Percentiles rank a stretch among this genome's conserved stretches.
Evolutionary conservation across 768 basidiomycete species (phyloP).

Genomic region (Termitomyces sp.): DNA sequence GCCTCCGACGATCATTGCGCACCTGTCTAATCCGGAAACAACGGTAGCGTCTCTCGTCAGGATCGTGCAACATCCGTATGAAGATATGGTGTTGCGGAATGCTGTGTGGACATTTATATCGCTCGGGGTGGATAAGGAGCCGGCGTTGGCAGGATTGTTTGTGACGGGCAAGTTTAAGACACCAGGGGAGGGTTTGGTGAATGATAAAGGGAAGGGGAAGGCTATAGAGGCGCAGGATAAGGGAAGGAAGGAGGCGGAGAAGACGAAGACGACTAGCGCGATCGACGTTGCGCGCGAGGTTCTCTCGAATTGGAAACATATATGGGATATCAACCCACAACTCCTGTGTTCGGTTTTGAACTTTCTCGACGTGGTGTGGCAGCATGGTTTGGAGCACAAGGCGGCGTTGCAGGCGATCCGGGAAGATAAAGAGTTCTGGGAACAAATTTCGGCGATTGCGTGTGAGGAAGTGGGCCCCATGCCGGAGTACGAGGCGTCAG

Average conservation of each 20-base stretch:
- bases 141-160: constrained; percentile 76
- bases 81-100: constrained; percentile 65
- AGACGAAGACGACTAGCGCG: constrained; percentile 46
- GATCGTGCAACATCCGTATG: constrained; percentile 75
- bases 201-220: constrained; percentile 28
- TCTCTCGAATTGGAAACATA: constrained; percentile 62
- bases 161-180: constrained; percentile 67
- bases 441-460: constrained; percentile 55
- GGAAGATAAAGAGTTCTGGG: constrained; percentile 62
- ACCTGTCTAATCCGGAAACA: constrained; percentile 72
- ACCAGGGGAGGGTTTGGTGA: constrained; percentile 27
- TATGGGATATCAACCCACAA: constrained; percentile 76
- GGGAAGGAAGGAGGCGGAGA: constrained; percentile 23
- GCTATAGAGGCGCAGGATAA: constrained; percentile 30
- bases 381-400: constrained; percentile 73
- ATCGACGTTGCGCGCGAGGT: constrained; percentile 63
- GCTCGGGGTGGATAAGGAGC: constrained; percentile 79
- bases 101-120: constrained; percentile 83
- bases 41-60: constrained; percentile 62
- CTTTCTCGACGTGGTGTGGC: constrained; percentile 77
- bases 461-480: constrained; percentile 68
- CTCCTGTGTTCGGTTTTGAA: constrained; percentile 68
- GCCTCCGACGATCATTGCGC: constrained; percentile 69
- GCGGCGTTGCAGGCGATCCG: constrained; percentile 50
- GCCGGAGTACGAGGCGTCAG: constrained; percentile 58